phyloP scores from a whole-genome alignment of 2,329 filamentous ascomycete species.

The Cordyceps farinosa region DNA sequence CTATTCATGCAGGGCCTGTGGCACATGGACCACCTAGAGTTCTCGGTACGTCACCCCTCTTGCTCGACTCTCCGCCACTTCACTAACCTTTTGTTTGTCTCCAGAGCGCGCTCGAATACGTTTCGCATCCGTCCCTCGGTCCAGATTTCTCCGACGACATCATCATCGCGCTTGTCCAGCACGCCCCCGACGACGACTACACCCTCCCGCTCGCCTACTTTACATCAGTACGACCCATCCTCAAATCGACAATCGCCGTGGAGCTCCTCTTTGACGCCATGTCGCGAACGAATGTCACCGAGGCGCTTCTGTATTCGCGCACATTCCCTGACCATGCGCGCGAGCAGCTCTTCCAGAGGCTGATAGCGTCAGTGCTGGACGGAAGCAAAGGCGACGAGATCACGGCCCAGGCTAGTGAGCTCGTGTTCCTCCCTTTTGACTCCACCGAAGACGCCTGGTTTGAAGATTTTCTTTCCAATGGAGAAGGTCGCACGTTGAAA shows the following conservation, averaged over 20 bases:
- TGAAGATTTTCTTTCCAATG: slow-evolving; percentile 61
- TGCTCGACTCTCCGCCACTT: slow-evolving; percentile 21
- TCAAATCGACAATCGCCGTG: slow-evolving; percentile 61
- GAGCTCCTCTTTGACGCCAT: slow-evolving; percentile 68
- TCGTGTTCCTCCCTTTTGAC: slow-evolving; percentile 71
- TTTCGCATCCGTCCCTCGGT: slow-evolving; percentile 74
- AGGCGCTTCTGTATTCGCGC: slow-evolving; percentile 71
- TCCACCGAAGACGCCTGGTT: slow-evolving; percentile 71
- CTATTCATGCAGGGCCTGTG: slow-evolving; percentile 80
- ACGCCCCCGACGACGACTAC: slow-evolving; percentile 57
- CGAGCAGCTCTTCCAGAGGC: slow-evolving; percentile 61
- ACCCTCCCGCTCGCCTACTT: slow-evolving; percentile 73
- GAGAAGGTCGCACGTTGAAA: slow-evolving; percentile 61
- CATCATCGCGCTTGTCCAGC: slow-evolving; percentile 62
- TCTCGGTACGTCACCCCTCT: slow-evolving; percentile 45
- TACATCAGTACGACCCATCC: slow-evolving; percentile 67
- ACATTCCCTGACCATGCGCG: slow-evolving; percentile 60
- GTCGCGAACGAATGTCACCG: slow-evolving; percentile 62
- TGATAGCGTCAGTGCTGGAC: slow-evolving; percentile 58
- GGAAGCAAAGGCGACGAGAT: slow-evolving; percentile 35
- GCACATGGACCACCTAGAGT: slow-evolving; percentile 71
- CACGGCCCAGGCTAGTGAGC: slow-evolving; percentile 60
- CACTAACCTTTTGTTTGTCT: not conserved
- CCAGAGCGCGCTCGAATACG: slow-evolving; percentile 66
- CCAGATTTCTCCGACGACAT: slow-evolving; percentile 84